Base-by-base conservation (phyloP, 2,329 filamentous ascomycete genomes). In the Aspergillus amoenus region DNA sequence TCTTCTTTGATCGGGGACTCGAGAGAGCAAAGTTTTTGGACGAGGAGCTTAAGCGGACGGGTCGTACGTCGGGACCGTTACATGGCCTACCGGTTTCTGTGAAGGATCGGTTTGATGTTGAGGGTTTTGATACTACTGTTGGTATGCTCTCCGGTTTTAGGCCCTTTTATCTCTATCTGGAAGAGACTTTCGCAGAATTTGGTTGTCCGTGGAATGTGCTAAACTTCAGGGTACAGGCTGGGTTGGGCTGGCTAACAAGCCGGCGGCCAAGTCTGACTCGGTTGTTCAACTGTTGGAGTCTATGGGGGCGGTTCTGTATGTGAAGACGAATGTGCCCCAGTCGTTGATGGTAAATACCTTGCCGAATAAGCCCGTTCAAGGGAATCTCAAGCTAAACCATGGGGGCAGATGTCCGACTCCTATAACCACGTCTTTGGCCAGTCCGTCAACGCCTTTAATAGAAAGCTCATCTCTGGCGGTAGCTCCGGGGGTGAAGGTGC, bases 21-120 rank as follows among this genome's bases (percentile, higher is more conserved):
- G 57, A 68, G 2, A 78, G 74, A 2, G 85, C 84, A 0, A 69
- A 68, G 37, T 64, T 71, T 3, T 72, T 82, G 1, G 85, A 88
- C 64, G 73, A 75, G n/a, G 71, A 84, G 57, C 62, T 84, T 1
- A 70, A 73, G n/a, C 64, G 64, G 32, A 80, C 79, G 1, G 78
- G 81, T 9, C 73, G 76, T 60, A 70, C 79, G 0, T 72, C 81
- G 39, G 88, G 88, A 0, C 87, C 88, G 2, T 78, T 91, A 1
- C 88, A 91, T 69, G 88, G 86, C 69, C 61, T 78, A 13, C 71
- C 73, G 1, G 71, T 80, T 45, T 84, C 86, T 0, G 79, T 91
- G 46, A 91, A 91, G 66, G 88, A 91, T 73, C 86, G 87, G 66
- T 87, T 90, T 76, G 82, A 89, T 57, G 58, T 69, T 8, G 55